These are phyloP conservation scores for Aleurites moluccanus DNA, from an alignment of 441 rosid species.

Conservation along the genomic window DNA sequence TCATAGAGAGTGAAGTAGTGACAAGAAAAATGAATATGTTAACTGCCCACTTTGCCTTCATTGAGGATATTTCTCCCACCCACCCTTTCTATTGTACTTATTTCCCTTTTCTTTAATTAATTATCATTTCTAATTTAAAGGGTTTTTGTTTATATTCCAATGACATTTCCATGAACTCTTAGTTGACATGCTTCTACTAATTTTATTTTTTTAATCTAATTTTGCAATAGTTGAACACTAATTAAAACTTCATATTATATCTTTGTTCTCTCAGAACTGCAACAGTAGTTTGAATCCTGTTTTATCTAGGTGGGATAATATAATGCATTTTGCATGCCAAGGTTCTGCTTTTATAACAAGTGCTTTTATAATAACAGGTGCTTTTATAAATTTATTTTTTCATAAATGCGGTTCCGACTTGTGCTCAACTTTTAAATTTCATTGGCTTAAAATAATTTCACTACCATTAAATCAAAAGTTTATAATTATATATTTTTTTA, in stretches of 20 bases:
- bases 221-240: no score
- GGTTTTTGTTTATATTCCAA: no score
- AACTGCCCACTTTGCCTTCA: conserved; percentile 53
- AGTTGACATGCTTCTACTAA: no score
- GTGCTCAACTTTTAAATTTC: no score
- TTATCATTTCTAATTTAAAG: background rate
- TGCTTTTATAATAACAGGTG: conserved; percentile 51
- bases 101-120: no score
- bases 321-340: conserved; percentile 65
- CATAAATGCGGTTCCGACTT: no score
- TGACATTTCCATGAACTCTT: no score
- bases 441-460: no score
- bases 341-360: conserved; percentile 60
- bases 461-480: no score
- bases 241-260: no score
- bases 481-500: no score
- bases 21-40: conserved; percentile 63
- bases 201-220: no score
- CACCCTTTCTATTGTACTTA: conserved; percentile 53
- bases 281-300: conserved; percentile 59
- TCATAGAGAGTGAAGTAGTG: conserved; percentile 61
- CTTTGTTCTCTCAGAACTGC: conserved; percentile 30
- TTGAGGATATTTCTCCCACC: conserved; percentile 41
- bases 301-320: conserved; percentile 55
- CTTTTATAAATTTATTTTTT: background rate